Conservation (phyloP, 768 basidiomycete genomes). For the Lactarius hatsudake region DNA sequence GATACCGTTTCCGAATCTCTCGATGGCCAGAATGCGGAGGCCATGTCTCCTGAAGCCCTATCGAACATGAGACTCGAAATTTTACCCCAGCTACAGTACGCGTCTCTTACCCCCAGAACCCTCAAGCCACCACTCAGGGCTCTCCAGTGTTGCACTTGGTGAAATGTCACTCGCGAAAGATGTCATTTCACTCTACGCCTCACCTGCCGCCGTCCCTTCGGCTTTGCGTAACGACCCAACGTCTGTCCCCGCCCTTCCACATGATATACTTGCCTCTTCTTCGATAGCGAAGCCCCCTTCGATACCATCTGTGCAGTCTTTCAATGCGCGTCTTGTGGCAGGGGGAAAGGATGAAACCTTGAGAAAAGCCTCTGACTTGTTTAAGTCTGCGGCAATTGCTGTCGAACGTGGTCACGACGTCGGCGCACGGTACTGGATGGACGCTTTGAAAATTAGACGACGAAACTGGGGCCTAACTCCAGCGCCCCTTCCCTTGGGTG, state of each 20-base stretch:
- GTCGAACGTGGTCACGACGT: slow-evolving; percentile 61
- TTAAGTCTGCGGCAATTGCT: slow-evolving; percentile 64
- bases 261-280: slow-evolving; percentile 52
- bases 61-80: slow-evolving; percentile 72
- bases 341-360: slow-evolving; percentile 82
- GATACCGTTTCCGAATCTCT: slow-evolving; percentile 33
- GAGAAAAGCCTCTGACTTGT: slow-evolving; percentile 67
- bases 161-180: slow-evolving; percentile 80
- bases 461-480: slow-evolving; percentile 81
- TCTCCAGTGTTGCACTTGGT: slow-evolving; percentile 62
- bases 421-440: slow-evolving; percentile 77
- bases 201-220: slow-evolving; percentile 21
- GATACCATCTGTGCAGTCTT: slow-evolving; percentile 57
- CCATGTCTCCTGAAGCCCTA: slow-evolving; percentile 74
- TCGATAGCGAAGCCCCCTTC: slow-evolving; percentile 57
- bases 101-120: slow-evolving; percentile 23
- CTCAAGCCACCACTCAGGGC: neutral
- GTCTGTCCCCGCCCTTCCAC: slow-evolving; percentile 14
- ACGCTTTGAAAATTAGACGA: slow-evolving; percentile 72
- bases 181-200: slow-evolving; percentile 58
- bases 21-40: slow-evolving; percentile 37
- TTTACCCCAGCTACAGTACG: slow-evolving; percentile 70
- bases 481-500: slow-evolving; percentile 70
- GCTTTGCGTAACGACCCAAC: neutral
- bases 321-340: slow-evolving; percentile 67